These are phyloP conservation scores for Termitomyces sp. DNA, from an alignment of 768 basidiomycete species.

Conservation along the genomic window DNA sequence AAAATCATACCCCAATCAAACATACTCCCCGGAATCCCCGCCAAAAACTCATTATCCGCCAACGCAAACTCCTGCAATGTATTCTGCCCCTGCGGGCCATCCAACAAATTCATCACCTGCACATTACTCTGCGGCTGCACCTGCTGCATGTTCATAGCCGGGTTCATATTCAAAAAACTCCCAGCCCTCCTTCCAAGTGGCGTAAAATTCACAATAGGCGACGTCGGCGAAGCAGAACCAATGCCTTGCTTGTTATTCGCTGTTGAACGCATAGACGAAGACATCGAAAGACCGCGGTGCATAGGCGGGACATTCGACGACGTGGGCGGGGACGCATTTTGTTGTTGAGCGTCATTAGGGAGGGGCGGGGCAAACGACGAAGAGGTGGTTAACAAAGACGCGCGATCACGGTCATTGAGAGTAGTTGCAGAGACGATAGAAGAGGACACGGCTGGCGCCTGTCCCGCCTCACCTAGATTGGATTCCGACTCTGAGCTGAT, in stretches of 20 bases:
- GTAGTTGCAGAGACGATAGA: slow-evolving; percentile 15
- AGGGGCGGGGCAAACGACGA: slow-evolving; percentile 30
- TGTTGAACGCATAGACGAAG: slow-evolving; percentile 24
- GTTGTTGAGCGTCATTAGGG: slow-evolving; percentile 10
- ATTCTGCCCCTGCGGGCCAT: slow-evolving; percentile 48
- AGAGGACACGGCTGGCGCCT: slow-evolving; percentile 15
- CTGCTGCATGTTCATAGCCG: slow-evolving; percentile 56
- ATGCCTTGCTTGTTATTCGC: slow-evolving; percentile 13
- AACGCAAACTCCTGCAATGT: slow-evolving; percentile 59
- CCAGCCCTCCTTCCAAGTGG: slow-evolving; percentile 36
- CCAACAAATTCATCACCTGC: slow-evolving; percentile 74
- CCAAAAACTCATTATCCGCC: slow-evolving; percentile 64
- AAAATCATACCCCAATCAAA: slow-evolving; percentile 71
- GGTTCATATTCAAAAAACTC: slow-evolving; percentile 62
- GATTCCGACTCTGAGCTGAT: slow-evolving; percentile 42
- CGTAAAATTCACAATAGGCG: slow-evolving; percentile 53
- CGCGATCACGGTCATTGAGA: slow-evolving; percentile 31
- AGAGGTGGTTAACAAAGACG: slow-evolving; percentile 25
- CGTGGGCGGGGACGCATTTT: slow-evolving; percentile 1
- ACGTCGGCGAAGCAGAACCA: slow-evolving; percentile 12
- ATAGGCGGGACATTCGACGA: slow-evolving; percentile 11
- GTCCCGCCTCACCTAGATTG: slow-evolving; percentile 31
- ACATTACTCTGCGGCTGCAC: slow-evolving; percentile 43
- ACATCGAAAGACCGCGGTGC: slow-evolving; percentile 12
- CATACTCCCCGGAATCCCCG: slow-evolving; percentile 79